phyloP scores from a whole-genome alignment of 1,284 basidiomycete species.

The Heterobasidion irregulare region DNA sequence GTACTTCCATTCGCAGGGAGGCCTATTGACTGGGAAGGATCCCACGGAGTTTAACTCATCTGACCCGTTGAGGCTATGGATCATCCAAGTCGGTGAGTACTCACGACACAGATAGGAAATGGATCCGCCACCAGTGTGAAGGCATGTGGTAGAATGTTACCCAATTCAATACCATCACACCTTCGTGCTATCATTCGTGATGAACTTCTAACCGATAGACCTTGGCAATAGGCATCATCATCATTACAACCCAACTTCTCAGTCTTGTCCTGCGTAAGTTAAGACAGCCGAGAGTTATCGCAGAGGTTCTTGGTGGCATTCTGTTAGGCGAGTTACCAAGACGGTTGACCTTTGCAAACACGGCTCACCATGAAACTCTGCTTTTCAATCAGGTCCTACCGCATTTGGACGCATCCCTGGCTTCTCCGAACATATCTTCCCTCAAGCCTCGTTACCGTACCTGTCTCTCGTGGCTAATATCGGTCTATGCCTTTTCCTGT shows the following conservation, averaged over 20 bases:
- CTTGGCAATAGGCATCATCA: slow-evolving; percentile 60
- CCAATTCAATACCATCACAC: no score
- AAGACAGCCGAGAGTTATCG: slow-evolving; percentile 82
- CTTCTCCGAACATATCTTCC: slow-evolving; percentile 83
- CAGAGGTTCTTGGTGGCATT: slow-evolving; percentile 85
- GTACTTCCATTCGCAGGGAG: slow-evolving; percentile 37
- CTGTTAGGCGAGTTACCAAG: slow-evolving; percentile 47
- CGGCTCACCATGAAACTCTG: background rate
- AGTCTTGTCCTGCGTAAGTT: slow-evolving; percentile 64
- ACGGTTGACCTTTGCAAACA: background rate
- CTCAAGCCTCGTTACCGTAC: slow-evolving; percentile 60
- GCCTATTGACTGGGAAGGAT: slow-evolving; percentile 65
- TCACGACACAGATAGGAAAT: background rate
- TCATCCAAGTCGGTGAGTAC: slow-evolving; percentile 74
- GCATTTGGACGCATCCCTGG: slow-evolving; percentile 70
- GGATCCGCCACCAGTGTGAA: no score
- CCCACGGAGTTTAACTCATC: slow-evolving; percentile 53
- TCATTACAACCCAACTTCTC: slow-evolving; percentile 74
- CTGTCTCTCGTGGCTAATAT: slow-evolving; percentile 90
- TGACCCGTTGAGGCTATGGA: slow-evolving; percentile 84
- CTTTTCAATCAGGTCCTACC: slow-evolving; percentile 49
- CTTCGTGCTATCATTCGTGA: no score
- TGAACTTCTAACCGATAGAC: background rate
- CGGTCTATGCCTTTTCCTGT: slow-evolving; percentile 88
- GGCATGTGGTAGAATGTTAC: no score